These are phyloP conservation scores for Pestalotiopsis sp. DNA, from an alignment of 2,329 filamentous ascomycete genomes.

Conservation along the genomic window DNA sequence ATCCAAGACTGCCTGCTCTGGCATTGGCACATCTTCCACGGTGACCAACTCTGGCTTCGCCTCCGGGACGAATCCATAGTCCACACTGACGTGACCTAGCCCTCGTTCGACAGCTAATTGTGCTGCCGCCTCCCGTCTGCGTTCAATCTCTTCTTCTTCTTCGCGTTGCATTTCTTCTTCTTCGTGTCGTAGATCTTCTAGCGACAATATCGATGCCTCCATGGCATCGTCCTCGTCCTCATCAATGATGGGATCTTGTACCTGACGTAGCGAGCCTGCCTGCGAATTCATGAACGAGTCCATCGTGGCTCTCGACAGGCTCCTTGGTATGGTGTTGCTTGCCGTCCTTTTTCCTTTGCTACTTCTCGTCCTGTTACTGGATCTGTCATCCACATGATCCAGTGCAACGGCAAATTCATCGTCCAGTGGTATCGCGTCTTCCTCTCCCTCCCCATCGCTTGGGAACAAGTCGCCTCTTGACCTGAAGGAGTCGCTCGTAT, in stretches of 20 bases:
- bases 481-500: conserved; percentile 82
- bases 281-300: conserved; percentile 39
- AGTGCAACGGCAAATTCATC: conserved; percentile 89
- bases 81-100: conserved; percentile 38
- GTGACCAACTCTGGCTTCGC: conserved; percentile 32
- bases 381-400: conserved; percentile 75
- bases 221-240: conserved; percentile 37
- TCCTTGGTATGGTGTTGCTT: conserved; percentile 46
- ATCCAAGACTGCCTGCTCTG: conserved; percentile 27
- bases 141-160: conserved; percentile 56
- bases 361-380: conserved; percentile 65
- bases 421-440: conserved; percentile 89
- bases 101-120: conserved; percentile 54
- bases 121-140: conserved; percentile 54
- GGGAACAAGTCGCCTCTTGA: conserved; percentile 90
- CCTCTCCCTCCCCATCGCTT: conserved; percentile 82
- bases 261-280: conserved; percentile 26
- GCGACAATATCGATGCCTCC: conserved; percentile 43
- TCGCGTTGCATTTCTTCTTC: conserved; percentile 53
- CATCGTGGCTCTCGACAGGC: conserved; percentile 62
- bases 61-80: conserved; percentile 37
- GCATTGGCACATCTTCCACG: conserved; percentile 30
- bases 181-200: conserved; percentile 56
- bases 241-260: conserved; percentile 27
- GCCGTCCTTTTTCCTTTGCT: conserved; percentile 60